These are phyloP conservation scores for Cyberlindnera americana DNA, from an alignment of 805 yeast species.

Conservation along the genomic window DNA sequence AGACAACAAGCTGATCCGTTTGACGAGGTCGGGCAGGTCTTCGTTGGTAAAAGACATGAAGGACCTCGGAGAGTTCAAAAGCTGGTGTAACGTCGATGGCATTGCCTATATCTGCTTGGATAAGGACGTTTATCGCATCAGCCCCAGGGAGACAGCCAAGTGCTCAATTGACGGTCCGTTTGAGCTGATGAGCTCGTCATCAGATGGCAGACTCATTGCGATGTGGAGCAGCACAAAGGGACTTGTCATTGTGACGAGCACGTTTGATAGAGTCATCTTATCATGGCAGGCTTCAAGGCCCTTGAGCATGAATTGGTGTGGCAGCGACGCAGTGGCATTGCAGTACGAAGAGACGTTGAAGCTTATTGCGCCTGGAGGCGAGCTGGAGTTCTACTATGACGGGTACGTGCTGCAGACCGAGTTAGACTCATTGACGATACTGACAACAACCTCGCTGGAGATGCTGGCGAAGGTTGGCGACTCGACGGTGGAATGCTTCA, in stretches of 20 bases:
- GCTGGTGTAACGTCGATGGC: slow-evolving; percentile 12
- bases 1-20: slow-evolving; percentile 7
- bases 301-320: slow-evolving; percentile 65
- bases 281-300: slow-evolving; percentile 11
- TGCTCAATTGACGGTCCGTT: slow-evolving; percentile 17
- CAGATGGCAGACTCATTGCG: slow-evolving; percentile 13
- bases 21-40: slow-evolving; percentile 9
- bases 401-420: slow-evolving; percentile 44
- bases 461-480: slow-evolving; percentile 61
- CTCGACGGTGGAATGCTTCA: slow-evolving; percentile 58
- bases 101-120: slow-evolving; percentile 7
- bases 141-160: not conserved
- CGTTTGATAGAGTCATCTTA: slow-evolving; percentile 11
- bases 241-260: slow-evolving; percentile 7
- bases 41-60: not conserved
- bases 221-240: slow-evolving; percentile 11
- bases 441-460: slow-evolving; percentile 53
- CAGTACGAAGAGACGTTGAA: slow-evolving; percentile 58
- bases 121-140: slow-evolving; percentile 7
- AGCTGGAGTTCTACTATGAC: slow-evolving; percentile 48
- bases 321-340: slow-evolving; percentile 75
- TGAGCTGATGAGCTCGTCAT: slow-evolving; percentile 9
- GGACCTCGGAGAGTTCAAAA: slow-evolving; percentile 8
- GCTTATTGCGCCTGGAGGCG: slow-evolving; percentile 66
- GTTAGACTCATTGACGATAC: slow-evolving; percentile 65